phyloP scores from a whole-genome alignment of 148 eudicot species.

The Rheum nobile region DNA sequence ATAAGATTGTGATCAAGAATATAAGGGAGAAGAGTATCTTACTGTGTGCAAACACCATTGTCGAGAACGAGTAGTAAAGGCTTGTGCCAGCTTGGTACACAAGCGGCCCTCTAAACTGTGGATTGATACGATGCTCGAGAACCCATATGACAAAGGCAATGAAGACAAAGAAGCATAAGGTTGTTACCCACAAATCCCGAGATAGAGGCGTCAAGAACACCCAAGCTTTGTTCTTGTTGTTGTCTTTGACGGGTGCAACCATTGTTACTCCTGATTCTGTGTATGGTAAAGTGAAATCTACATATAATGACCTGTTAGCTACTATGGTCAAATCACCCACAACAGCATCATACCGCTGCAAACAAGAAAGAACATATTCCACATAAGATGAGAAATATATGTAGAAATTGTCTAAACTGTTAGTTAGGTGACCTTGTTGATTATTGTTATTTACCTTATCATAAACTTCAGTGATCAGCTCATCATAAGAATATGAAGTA shows the following conservation, averaged over 20 bases:
- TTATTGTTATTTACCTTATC: constrained; percentile 16
- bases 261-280: constrained; percentile 21
- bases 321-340: too few relatives aligned
- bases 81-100: constrained; percentile 40
- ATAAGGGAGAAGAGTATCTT: constrained; percentile 15
- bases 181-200: constrained; percentile 18
- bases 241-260: constrained; percentile 14
- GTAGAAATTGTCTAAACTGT: too few relatives aligned
- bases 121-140: constrained; percentile 22
- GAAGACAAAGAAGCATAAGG: constrained; percentile 14
- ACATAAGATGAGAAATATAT: background rate
- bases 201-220: constrained; percentile 22
- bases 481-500: constrained; percentile 23
- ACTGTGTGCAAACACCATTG: constrained; percentile 69
- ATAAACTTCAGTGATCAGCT: constrained; percentile 25
- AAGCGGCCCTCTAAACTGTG: constrained; percentile 36
- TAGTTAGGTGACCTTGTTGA: too few relatives aligned
- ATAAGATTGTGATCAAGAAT: background rate
- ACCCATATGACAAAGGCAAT: constrained; percentile 19
- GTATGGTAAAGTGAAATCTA: constrained; percentile 24
- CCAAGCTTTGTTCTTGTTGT: too few relatives aligned
- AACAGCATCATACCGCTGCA: constrained; percentile 37
- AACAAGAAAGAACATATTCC: background rate
- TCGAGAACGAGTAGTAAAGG: constrained; percentile 63
- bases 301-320: constrained; percentile 25